Base-by-base conservation (phyloP, 768 basidiomycete genomes). In the Pluteus cervinus region DNA sequence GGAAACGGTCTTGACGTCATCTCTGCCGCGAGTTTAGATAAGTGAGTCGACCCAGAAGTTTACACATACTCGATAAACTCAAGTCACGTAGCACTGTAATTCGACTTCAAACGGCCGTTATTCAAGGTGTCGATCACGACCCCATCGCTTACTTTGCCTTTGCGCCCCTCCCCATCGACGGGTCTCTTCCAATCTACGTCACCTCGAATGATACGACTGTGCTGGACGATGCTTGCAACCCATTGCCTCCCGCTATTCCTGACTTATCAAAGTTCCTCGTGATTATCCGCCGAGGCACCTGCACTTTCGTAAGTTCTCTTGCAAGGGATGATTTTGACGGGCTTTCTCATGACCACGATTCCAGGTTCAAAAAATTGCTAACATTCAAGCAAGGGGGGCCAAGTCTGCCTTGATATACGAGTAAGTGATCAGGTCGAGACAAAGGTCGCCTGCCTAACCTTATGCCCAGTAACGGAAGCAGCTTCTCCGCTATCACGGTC, bases 261-360 rank as follows among this genome's bases (percentile, higher is more conserved):
- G 71, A 83, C 52, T 62, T 85, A 2, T 68, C 69, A 2, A 51
- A 54, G 10, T 74, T 68, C 38, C 50, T 83, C 11, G 69, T 75
- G 8, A 51, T 86, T 18, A 63, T 83, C 28, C 69, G 75, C 17
- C 63, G 77, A 21, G 82, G 81, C 1, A 68, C 62, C 4, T 83
- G 82, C 51, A 56, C 71, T 1, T 73, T 79, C 35, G 71, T 76
- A 33, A 48, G 66, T 42, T 17, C 24, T 17, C 16, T 11, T 37
- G 30, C n/a, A 18, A 10, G 16, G 8, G 16, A 15, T 20, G 8
- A 4, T 15, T 17, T 11, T 36, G 16, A 32, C 16, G 21, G n/a
- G 20, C 2, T 5, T 14, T 40, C 3, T 28, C n/a, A n/a, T n/a
- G n/a, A 12, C 36, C 3, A 4, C 11, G 26, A 23, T 29, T 24